These are phyloP conservation scores for Cucumis melo DNA, from an alignment of 306 rosid genomes.

Conservation along the genomic window DNA sequence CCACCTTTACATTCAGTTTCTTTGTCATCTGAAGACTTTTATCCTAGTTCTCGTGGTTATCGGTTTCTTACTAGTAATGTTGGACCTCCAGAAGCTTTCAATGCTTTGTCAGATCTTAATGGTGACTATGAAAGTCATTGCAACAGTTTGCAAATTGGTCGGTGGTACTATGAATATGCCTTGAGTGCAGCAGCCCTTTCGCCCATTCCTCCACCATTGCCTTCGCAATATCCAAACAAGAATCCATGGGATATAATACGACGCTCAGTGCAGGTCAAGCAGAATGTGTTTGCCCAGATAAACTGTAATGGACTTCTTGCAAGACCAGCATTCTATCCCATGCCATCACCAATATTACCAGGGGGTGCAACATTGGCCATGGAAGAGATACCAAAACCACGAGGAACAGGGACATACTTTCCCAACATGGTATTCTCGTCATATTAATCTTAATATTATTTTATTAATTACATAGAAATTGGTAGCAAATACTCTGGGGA, in stretches of 20 bases:
- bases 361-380: conserved; percentile 18
- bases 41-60: conserved; percentile 21
- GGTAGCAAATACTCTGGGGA: neutral
- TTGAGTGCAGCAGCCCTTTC: conserved; percentile 5
- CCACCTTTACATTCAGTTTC: conserved; percentile 13
- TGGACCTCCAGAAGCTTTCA: conserved; percentile 20
- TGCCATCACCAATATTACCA: conserved; percentile 18
- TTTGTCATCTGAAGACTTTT: conserved; percentile 19
- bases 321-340: conserved; percentile 18
- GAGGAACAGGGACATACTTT: conserved; percentile 46
- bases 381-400: conserved; percentile 34
- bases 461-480: neutral
- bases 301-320: conserved; percentile 20
- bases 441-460: conserved; percentile 2
- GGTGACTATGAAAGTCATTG: conserved; percentile 29
- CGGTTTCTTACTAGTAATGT: conserved; percentile 2
- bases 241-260: conserved; percentile 29
- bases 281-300: conserved; percentile 17
- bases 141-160: conserved; percentile 16
- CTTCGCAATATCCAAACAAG: conserved; percentile 16
- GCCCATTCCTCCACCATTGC: conserved; percentile 12
- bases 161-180: conserved; percentile 17
- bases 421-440: conserved; percentile 35
- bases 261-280: conserved; percentile 15
- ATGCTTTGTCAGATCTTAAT: conserved; percentile 29